Percentiles rank a stretch among this genome's conserved stretches.
These are phyloP conservation scores for Volvariella surrecta DNA, from an alignment of 1,284 basidiomycete species.

Conservation along the genomic window DNA sequence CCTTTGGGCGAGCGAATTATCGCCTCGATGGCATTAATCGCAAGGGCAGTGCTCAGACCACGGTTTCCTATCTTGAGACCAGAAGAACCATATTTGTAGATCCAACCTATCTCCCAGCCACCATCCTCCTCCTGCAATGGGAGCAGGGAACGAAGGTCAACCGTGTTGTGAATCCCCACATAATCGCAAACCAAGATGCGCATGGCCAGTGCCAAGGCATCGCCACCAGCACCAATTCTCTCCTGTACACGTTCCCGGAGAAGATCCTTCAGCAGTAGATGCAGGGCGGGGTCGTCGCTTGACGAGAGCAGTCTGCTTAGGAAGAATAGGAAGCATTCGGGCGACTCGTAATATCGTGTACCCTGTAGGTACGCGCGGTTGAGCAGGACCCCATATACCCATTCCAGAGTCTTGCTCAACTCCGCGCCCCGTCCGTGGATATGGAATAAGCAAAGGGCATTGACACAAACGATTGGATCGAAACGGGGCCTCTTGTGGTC, in stretches of 20 bases:
- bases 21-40: constrained; percentile 14
- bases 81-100: constrained; percentile 39
- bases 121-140: constrained; percentile 39
- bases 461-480: constrained; percentile 46
- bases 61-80: constrained; percentile 38
- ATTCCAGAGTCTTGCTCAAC: constrained; percentile 36
- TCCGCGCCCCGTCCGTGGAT: constrained; percentile 37
- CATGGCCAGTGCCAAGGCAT: constrained; percentile 38
- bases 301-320: constrained; percentile 35
- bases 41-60: constrained; percentile 27
- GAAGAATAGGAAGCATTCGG: constrained; percentile 49
- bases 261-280: constrained; percentile 26
- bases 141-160: constrained; percentile 33
- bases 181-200: constrained; percentile 34
- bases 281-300: constrained; percentile 24
- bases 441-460: constrained; percentile 42
- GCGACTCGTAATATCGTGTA: constrained; percentile 45
- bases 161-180: constrained; percentile 31
- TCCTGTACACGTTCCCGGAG: constrained; percentile 37
- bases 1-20: constrained; percentile 9
- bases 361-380: constrained; percentile 47
- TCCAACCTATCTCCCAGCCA: constrained; percentile 40
- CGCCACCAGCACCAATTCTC: constrained; percentile 40
- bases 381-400: constrained; percentile 39
- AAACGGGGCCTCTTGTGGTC: constrained; percentile 41